Conservation (phyloP, 1,284 basidiomycete species). For the Puccinia brachypodii region DNA sequence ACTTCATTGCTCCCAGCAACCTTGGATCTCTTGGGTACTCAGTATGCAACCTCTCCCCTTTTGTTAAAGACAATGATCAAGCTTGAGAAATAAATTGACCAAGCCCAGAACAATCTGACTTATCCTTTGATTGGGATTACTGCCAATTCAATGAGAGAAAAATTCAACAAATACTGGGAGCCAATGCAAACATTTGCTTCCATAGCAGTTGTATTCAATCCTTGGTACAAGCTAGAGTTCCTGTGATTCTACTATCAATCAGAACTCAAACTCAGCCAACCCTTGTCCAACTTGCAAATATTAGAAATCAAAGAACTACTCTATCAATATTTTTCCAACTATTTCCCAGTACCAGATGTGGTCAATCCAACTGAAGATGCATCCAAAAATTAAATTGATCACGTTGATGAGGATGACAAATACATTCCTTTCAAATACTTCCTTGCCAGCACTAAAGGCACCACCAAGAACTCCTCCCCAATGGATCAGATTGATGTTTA, state of each 20-base stretch:
- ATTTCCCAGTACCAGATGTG: background rate
- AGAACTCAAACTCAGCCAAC: background rate
- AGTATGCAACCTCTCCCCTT: background rate
- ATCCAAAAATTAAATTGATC: background rate
- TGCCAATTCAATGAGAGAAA: background rate
- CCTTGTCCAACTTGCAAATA: background rate
- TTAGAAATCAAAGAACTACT: too few species aligned
- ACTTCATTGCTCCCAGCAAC: background rate
- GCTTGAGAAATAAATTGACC: background rate
- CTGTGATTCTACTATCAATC: background rate
- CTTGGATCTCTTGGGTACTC: background rate
- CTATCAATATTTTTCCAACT: background rate
- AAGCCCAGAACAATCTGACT: background rate
- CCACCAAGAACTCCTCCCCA: background rate
- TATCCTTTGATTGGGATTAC: background rate
- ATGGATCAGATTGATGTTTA: background rate
- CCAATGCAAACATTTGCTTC: background rate
- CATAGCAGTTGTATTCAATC: background rate
- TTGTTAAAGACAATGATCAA: background rate
- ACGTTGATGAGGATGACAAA: background rate
- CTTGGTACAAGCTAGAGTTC: background rate
- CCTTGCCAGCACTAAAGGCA: background rate
- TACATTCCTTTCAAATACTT: background rate
- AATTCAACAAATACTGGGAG: background rate
- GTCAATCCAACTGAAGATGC: background rate